phyloP scores from a whole-genome alignment of 2,329 filamentous ascomycete species.

The Fusarium incarnatum region DNA sequence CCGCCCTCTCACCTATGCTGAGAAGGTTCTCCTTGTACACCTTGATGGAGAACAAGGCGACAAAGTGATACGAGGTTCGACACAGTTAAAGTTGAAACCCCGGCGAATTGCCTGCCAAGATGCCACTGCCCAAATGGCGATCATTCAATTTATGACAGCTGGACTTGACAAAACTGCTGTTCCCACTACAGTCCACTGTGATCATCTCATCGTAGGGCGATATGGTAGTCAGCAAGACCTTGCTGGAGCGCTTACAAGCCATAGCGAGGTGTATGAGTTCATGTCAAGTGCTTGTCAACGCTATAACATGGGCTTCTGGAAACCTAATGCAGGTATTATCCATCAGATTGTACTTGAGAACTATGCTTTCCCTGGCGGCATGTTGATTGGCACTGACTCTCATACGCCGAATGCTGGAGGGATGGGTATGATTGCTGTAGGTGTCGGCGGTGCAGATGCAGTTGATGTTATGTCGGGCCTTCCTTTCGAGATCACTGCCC shows the following conservation, averaged over 20 bases:
- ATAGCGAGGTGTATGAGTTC: conserved; percentile 98
- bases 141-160: conserved; percentile 98
- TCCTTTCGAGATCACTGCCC: conserved; percentile 97
- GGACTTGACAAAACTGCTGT: conserved; percentile 89
- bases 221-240: conserved; percentile 91
- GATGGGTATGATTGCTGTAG: conserved; percentile 91
- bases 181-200: conserved; percentile 97
- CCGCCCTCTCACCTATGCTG: conserved; percentile 88
- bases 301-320: conserved; percentile 96
- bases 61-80: conserved; percentile 76
- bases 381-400: conserved; percentile 98
- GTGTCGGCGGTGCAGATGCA: conserved; percentile 95
- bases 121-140: conserved; percentile 97
- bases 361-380: conserved; percentile 94
- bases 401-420: conserved; percentile 97
- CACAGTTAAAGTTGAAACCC: conserved; percentile 95
- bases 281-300: conserved; percentile 89
- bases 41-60: conserved; percentile 82
- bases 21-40: conserved; percentile 84
- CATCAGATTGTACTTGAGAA: conserved; percentile 99
- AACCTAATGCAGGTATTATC: conserved; percentile 91
- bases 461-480: conserved; percentile 96
- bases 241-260: conserved; percentile 83
- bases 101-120: conserved; percentile 99
- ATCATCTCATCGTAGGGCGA: conserved; percentile 97